Base-by-base conservation (phyloP, 768 basidiomycete species). In the Termitomyces sp. region DNA sequence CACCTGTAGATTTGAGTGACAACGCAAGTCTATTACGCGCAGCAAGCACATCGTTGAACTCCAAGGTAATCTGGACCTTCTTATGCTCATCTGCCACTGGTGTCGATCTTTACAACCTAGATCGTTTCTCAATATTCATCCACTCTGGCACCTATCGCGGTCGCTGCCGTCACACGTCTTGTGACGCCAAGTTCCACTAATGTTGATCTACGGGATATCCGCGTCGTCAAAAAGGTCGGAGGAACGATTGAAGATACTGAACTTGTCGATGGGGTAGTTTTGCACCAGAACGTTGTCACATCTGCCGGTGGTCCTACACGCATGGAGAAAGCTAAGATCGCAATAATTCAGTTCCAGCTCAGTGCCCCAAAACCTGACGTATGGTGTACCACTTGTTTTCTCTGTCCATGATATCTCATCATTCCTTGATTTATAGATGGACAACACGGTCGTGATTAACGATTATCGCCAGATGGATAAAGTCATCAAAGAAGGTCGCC, bases 391-490 rank as follows among this genome's bases (percentile, higher is more conserved):
- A 39, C 31, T 47, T 6, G n/a, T 22, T 55, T 13, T 22, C 56
- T 33, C 53, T 4, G 12, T 45, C 24, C 37, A 22, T 54, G 60
- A 2, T 12, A 42, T 42, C 20, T 37, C 24, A 51, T 69, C 61
- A 58, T 18, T 62, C 65, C 61, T 33, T 6, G 53, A 34, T 59
- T 44, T 20, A 11, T 65, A 98, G 95, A 99, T 99, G 96, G 97
- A 99, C 75, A 98, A 99, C 78, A 98, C 96, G 5, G 95, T 99
- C 46, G 90, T 98, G 54, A 98, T 99, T 66, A 98, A 96, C 63
- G 96, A 99, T 75, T 99, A 99, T 76, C 89, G 97, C 18, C 97
- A 98, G 72, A 98, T 99, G 96, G 97, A 98, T 81, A 97, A 98
- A 73, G 95, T 98, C 59, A 89, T 99, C 75, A 98, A 99, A 75